Evolutionary conservation across 2,329 filamentous ascomycete species (phyloP), one percentile per base, ranked within the genome.

Genomic region (Colletotrichum phormii): DNA sequence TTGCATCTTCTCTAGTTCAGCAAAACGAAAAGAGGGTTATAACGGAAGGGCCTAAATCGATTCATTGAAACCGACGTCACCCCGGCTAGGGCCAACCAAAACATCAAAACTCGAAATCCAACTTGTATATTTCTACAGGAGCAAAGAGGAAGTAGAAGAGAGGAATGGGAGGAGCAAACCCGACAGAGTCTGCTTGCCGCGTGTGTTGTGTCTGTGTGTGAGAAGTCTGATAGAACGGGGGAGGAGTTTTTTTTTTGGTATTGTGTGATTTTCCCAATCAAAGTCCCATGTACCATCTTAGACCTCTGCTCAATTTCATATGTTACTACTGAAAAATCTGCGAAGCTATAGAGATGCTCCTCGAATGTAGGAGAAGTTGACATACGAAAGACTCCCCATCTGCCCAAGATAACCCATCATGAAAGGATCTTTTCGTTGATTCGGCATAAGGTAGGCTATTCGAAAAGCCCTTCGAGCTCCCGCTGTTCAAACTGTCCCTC

Each of bases 41-140:
- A 58, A 24, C 26, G 26, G 7, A 46, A 57, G 51, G 54, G n/a
- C 26, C 22, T 37, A 55, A 22, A 37, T 55, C 46, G 57, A 53
- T 15, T 33, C 54, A n/a, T 29, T 22, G 49, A 42, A 60, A 49
- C 53, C 54, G 49, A 63, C 57, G 67, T 54, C 58, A 46, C 12
- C 63, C 29, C 59, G 24, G 42, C 53, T 33, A n/a, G 42, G 57
- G 35, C 65, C 63, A 71, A 55, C 65, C 63, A 71, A 55, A 64
- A 63, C 29, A 49, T 35, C 33, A 49, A 62, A 42, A 42, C 26
- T 29, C 31, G 31, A 59, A 70, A 46, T n/a, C 71, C 75, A 75
- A 76, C 72, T 79, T 84, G 82, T 82, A 84, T 78, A 83, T 82
- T 82, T 81, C 80, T 82, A 80, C 76, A 77, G 64, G 68, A 57